Evolutionary conservation across 1,139 yeast species (phyloP).

Genomic region (Pneumocystis wakefieldiae): DNA sequence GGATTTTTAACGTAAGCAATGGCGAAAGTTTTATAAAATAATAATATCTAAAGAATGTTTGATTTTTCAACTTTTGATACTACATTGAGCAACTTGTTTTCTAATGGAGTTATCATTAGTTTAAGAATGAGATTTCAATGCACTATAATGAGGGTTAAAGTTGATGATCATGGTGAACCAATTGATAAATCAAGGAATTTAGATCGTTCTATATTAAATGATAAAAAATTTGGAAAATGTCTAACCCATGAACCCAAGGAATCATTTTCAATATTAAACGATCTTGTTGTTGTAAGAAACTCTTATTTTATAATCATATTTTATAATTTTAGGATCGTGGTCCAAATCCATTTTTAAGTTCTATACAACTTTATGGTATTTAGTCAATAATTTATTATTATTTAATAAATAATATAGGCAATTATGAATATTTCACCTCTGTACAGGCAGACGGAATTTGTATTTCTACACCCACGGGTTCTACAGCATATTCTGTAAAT

Average conservation of each 20-base stretch:
- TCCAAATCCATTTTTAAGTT: conserved; percentile 62
- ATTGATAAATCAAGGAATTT: conserved; percentile 17
- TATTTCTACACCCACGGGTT: conserved; percentile 79
- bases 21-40: neutral
- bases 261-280: conserved; percentile 57
- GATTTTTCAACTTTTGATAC: conserved; percentile 40
- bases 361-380: conserved; percentile 53
- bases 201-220: conserved; percentile 23
- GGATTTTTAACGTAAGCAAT: conserved; percentile 47
- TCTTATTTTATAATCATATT: neutral
- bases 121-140: conserved; percentile 69
- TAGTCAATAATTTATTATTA: neutral
- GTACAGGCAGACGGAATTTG: conserved; percentile 80
- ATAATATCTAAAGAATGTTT: conserved; percentile 33
- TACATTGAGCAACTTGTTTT: conserved; percentile 42
- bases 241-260: conserved; percentile 17
- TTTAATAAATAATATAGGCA: conserved; percentile 19
- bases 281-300: conserved; percentile 38
- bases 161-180: conserved; percentile 8
- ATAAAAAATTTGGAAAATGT: conserved; percentile 18
- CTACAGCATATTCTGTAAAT: conserved; percentile 59
- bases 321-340: conserved; percentile 43
- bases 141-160: conserved; percentile 38
- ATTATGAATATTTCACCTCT: conserved; percentile 61
- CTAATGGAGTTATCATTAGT: conserved; percentile 50